Evolutionary conservation across 2,329 filamentous ascomycete species (phyloP), one percentile per base, ranked within the genome.

Genomic region (Ascochyta koolunga): DNA sequence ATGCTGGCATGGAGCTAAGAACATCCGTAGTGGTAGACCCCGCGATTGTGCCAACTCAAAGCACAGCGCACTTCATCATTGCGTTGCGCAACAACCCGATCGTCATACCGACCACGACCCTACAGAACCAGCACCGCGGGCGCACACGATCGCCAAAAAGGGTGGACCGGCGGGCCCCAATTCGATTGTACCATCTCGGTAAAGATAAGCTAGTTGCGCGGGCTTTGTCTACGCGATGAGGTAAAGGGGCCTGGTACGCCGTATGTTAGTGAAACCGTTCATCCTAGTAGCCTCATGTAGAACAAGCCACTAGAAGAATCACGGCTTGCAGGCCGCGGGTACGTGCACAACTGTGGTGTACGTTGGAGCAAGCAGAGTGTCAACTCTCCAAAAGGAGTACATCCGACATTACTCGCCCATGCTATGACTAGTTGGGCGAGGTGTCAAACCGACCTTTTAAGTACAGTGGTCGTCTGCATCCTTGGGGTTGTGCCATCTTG

Each of bases 251-350:
- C 32, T 44, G 33, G 38, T 39, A 32, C 39, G 43, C 53, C 53
- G 45, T 51, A 42, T 43, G 33, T 40, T 56, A 56, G 47, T 56
- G 53, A 48, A 51, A 56, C 53, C 38, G 38, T 38, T 33, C n/a
- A 51, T 44, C 48, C 53, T 27, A 31, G 53, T 40, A 43, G 47
- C 43, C 48, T 43, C 53, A 48, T 44, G 38, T 41, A 54, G 41
- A 31, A 43, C 53, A 47, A 56, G 53, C 48, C 53, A 44, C 53
- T 56, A 50, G 27, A 25, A 46, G 33, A 15, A 46, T 24, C 22
- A 50, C 42, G 46, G 53, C 47, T 46, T 50, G 47, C 38, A 47
- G 32, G 32, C 43, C 33, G 38, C 19, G 25, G 42, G 53, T 48
- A 48, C 47, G 53, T 56, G 48, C 53, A 38, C 47, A 35, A 48